Conservation (phyloP, 306 rosid genomes). For the Vigna radiata region DNA sequence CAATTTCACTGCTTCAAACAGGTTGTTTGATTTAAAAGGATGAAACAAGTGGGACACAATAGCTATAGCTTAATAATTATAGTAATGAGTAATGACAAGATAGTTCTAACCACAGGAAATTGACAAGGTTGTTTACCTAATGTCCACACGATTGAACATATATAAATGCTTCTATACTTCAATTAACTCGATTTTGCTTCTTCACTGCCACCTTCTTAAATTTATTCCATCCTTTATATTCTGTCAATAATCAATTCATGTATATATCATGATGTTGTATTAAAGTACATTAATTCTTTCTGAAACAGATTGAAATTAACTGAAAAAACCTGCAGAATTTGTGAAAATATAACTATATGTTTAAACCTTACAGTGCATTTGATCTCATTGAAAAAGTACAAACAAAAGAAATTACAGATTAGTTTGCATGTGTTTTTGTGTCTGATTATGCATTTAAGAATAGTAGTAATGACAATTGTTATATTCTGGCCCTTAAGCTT, state of each 20-base stretch:
- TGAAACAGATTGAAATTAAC: too few relatives aligned
- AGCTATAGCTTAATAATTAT: neutral
- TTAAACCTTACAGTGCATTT: too few relatives aligned
- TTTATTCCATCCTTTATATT: neutral
- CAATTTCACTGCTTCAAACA: constrained; percentile 8
- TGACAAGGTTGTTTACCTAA: constrained; percentile 7
- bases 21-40: constrained; percentile 10
- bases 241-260: too few relatives aligned
- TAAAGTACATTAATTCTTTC: too few relatives aligned
- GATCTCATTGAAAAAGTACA: neutral
- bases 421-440: neutral
- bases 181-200: neutral
- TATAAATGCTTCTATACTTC: neutral
- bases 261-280: too few relatives aligned
- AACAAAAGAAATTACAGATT: neutral
- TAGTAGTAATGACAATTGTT: neutral
- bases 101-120: constrained; percentile 1
- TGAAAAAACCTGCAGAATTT: too few relatives aligned
- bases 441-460: constrained; percentile 4
- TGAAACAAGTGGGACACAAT: neutral
- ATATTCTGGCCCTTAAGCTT: neutral
- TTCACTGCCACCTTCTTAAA: neutral
- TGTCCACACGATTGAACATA: neutral
- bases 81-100: constrained; percentile 1
- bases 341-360: too few relatives aligned